These are phyloP conservation scores for Fusarium pininemorale DNA, from an alignment of 2,329 filamentous ascomycete genomes.

Conservation along the genomic window DNA sequence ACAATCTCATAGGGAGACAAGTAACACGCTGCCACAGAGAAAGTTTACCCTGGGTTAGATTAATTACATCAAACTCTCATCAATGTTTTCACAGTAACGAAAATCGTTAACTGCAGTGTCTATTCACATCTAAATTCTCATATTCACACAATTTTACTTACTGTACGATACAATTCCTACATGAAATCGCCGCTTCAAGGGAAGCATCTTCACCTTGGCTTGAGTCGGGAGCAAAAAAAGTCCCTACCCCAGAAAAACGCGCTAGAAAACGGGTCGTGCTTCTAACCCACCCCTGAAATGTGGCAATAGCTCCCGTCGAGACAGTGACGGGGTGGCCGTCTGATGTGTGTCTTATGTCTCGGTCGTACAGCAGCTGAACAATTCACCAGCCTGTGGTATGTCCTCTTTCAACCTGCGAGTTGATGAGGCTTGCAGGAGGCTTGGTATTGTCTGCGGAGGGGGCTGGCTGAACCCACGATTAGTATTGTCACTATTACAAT, in stretches of 20 bases:
- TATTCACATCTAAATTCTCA: background rate
- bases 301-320: constrained; percentile 28
- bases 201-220: background rate
- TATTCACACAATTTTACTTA: background rate
- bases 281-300: constrained; percentile 25
- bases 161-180: background rate
- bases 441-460: background rate
- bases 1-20: constrained; percentile 13
- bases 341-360: constrained; percentile 13
- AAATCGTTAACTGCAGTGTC: rapidly evolving
- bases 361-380: constrained; percentile 19
- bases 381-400: constrained; percentile 3
- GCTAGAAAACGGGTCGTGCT: constrained; percentile 38
- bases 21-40: background rate
- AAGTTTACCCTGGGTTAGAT: background rate
- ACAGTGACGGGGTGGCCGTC: constrained; percentile 29
- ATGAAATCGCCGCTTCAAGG: constrained; percentile 1
- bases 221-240: constrained; percentile 16
- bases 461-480: constrained; percentile 28
- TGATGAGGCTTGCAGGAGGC: constrained; percentile 1
- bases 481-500: background rate
- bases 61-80: background rate
- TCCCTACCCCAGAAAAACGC: constrained; percentile 29
- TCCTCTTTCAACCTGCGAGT: background rate
- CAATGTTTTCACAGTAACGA: rapidly evolving